Evolutionary conservation across 169 alveolate species (phyloP), one percentile per base, ranked within the genome.

Genomic region (Cryptosporidium ubiquitum): DNA sequence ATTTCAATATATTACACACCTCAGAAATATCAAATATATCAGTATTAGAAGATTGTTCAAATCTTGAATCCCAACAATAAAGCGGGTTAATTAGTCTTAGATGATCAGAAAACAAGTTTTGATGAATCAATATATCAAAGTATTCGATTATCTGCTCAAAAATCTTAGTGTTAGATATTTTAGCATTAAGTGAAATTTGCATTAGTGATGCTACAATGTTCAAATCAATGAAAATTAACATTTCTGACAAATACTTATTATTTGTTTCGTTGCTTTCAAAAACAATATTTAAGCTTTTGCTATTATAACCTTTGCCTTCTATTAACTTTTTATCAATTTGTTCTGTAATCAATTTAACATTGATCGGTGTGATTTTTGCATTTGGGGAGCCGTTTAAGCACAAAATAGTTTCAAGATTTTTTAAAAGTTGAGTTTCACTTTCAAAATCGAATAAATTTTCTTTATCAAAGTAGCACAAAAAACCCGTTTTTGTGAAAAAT

Each of bases 71-170:
- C 89, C 89, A 79, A 26, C 5, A 61, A 26, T 58, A 0, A 10
- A 79, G 23, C 23, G 75, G 73, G 37, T 79, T 64, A 9, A 79
- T 42, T 51, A 16, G 26, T 12, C 9, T 55, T 49, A 49, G 7
- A 0, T 33, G 23, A 14, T 61, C 75, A 7, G 20, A 26, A 79
- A 42, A 61, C 14, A 58, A 14, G 7, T 40, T 40, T 47, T 61
- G 75, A 37, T 64, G n/a, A 16, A 23, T 58, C n/a, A 79, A 20
- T 23, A 79, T 79, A 47, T 79, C 89, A 42, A 58, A 79, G 33
- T 79, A 79, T 40, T 79, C 89, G 1, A 79, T 66, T 1, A 79
- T 64, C 40, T 79, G 89, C 31, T 79, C 79, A 23, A 58, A 39
- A 35, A 79, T 61, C 26, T 16, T 7, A 0, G 85, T 52, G 0